Evolutionary conservation across 192 early-diverging fungal species (phyloP).

Genomic region (Coemansia sp.): DNA sequence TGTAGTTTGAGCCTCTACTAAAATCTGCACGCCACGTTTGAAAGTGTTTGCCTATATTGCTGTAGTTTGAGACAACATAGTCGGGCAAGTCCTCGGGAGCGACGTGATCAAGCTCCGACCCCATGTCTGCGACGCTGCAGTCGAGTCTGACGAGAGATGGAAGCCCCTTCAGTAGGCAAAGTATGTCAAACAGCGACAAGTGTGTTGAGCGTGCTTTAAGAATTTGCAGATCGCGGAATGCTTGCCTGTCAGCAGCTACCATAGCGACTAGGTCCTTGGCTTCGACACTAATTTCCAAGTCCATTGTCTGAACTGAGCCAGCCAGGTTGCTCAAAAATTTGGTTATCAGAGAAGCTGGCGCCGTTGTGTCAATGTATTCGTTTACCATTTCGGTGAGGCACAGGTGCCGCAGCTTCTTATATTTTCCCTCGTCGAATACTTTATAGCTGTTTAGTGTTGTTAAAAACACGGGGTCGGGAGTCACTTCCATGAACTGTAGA

Average conservation of each 20-base stretch:
- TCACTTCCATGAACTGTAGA: background rate
- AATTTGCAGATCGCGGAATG: background rate
- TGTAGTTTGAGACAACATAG: conserved; percentile 2
- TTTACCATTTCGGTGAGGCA: background rate
- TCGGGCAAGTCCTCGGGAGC: background rate
- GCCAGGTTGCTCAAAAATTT: background rate
- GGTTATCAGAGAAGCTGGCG: background rate
- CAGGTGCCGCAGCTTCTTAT: background rate
- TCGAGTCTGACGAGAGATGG: background rate
- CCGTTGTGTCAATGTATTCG: background rate
- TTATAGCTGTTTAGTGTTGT: background rate
- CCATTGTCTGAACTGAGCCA: background rate
- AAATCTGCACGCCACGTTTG: background rate
- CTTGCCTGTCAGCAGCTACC: background rate
- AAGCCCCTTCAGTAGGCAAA: background rate
- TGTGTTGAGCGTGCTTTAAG: background rate
- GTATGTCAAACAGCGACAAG: background rate
- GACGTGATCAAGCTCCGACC: background rate
- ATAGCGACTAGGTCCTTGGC: conserved; percentile 1
- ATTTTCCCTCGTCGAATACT: background rate
- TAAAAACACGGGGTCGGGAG: background rate
- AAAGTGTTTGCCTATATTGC: background rate
- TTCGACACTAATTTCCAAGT: background rate
- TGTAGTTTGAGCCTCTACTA: conserved; percentile 3
- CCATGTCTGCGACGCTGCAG: background rate